Percentiles rank a stretch among this genome's conserved stretches.
These are phyloP conservation scores for Myriosclerotinia scirpicola DNA, from an alignment of 2,329 filamentous ascomycete species.

Conservation along the genomic window DNA sequence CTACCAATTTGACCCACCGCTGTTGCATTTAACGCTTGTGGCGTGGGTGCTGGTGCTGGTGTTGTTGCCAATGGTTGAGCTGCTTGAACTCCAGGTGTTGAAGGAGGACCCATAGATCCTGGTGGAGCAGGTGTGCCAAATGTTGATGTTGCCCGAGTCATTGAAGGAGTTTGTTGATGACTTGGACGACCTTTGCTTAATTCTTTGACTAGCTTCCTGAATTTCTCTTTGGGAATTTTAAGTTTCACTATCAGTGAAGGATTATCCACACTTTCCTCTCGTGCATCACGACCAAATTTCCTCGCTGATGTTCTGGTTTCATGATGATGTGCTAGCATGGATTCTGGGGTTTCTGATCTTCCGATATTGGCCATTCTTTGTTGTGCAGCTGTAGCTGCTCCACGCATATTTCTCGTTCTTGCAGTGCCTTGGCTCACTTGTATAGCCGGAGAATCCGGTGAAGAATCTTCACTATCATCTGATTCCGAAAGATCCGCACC, in stretches of 20 bases:
- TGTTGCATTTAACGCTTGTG: slow-evolving; percentile 40
- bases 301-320: slow-evolving; percentile 69
- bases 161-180: slow-evolving; percentile 45
- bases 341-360: slow-evolving; percentile 87
- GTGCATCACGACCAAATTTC: slow-evolving; percentile 59
- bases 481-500: slow-evolving; percentile 74
- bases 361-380: slow-evolving; percentile 80
- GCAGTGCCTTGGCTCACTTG: slow-evolving; percentile 72
- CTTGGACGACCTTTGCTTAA: slow-evolving; percentile 48
- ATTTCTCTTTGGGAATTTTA: slow-evolving; percentile 68
- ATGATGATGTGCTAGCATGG: slow-evolving; percentile 64
- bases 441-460: slow-evolving; percentile 79
- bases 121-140: slow-evolving; percentile 49
- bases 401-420: slow-evolving; percentile 83
- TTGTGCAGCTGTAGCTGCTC: slow-evolving; percentile 81
- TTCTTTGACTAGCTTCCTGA: slow-evolving; percentile 64
- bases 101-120: slow-evolving; percentile 55
- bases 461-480: slow-evolving; percentile 87
- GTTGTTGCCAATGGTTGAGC: slow-evolving; percentile 32
- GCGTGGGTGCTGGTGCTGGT: slow-evolving; percentile 38
- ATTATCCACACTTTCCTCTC: slow-evolving; percentile 76
- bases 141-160: slow-evolving; percentile 48
- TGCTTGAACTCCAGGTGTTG: slow-evolving; percentile 42
- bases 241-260: slow-evolving; percentile 69
- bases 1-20: slow-evolving; percentile 60